Conservation (phyloP, 73 alveolate species). For the Paramecium bursaria region DNA sequence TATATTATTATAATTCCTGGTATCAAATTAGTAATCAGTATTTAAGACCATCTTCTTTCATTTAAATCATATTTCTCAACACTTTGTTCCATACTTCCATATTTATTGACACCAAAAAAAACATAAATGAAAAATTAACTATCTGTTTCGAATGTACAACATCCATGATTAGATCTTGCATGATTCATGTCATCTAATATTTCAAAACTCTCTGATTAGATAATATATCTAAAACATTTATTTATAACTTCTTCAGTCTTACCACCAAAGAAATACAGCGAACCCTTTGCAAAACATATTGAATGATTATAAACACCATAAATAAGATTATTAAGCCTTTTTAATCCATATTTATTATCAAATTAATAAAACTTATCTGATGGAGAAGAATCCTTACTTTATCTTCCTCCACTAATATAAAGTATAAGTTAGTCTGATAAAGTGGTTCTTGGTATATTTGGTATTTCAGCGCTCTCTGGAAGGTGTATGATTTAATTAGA, state of each 20-base stretch:
- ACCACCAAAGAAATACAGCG: constrained; percentile 18
- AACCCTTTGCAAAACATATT: not conserved
- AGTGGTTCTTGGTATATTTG: not conserved
- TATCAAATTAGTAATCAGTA: constrained; percentile 15
- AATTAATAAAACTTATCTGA: constrained; percentile 25
- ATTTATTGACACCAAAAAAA: constrained; percentile 29
- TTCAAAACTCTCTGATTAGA: constrained; percentile 7
- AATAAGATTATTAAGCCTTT: not conserved
- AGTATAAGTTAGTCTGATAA: constrained; percentile 18
- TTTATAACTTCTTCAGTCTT: constrained; percentile 36
- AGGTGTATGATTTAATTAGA: not conserved
- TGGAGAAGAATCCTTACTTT: not conserved
- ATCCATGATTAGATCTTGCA: constrained; percentile 29
- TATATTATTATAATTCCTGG: constrained; percentile 16
- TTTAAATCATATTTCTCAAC: constrained; percentile 7
- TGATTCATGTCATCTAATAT: not conserved
- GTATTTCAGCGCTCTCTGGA: constrained; percentile 42
- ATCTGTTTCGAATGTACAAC: constrained; percentile 27
- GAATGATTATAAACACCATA: constrained; percentile 23
- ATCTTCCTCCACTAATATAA: constrained; percentile 41
- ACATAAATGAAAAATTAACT: not conserved
- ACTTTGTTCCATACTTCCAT: not conserved
- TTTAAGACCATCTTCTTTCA: constrained; percentile 16
- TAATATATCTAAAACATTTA: constrained; percentile 26
- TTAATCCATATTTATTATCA: constrained; percentile 36